Conservation (phyloP, 208 protist genomes). For the Leishmania mexicana region DNA sequence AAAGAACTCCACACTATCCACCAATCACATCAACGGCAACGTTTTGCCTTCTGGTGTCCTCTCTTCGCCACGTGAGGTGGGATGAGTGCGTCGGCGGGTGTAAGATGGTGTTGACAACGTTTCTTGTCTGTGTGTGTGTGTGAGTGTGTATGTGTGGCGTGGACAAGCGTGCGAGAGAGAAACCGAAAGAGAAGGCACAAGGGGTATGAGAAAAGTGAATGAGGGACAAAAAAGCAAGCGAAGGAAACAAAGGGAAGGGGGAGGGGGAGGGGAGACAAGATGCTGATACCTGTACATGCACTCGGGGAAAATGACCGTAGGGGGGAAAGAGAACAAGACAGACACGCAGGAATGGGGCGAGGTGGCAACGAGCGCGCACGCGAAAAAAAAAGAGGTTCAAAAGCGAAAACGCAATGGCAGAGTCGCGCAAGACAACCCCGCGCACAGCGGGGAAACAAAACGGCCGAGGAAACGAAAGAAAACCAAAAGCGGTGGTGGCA, state of each 20-base stretch:
- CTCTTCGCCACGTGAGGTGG: background rate
- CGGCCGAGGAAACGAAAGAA: background rate
- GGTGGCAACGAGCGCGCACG: background rate
- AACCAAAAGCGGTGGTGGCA: too few species aligned
- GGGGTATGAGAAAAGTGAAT: background rate
- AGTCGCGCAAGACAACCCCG: background rate
- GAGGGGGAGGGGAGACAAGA: background rate
- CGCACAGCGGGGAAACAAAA: background rate
- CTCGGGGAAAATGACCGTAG: background rate
- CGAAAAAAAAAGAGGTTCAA: constrained; percentile 14
- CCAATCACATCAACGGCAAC: background rate
- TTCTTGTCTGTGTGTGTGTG: too few species aligned
- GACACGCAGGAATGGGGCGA: background rate
- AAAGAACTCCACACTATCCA: background rate
- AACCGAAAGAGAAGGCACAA: background rate
- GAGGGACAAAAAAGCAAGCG: too few species aligned
- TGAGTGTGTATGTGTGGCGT: background rate
- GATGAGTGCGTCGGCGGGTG: background rate
- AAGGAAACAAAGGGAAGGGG: background rate
- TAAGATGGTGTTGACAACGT: background rate
- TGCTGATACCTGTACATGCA: background rate
- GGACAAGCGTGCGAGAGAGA: background rate
- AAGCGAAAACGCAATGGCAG: constrained; percentile 1
- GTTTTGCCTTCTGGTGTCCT: background rate
- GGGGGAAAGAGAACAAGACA: background rate